Evolutionary conservation across 2,329 filamentous ascomycete genomes (phyloP).

Genomic region (Fusarium sp.): DNA sequence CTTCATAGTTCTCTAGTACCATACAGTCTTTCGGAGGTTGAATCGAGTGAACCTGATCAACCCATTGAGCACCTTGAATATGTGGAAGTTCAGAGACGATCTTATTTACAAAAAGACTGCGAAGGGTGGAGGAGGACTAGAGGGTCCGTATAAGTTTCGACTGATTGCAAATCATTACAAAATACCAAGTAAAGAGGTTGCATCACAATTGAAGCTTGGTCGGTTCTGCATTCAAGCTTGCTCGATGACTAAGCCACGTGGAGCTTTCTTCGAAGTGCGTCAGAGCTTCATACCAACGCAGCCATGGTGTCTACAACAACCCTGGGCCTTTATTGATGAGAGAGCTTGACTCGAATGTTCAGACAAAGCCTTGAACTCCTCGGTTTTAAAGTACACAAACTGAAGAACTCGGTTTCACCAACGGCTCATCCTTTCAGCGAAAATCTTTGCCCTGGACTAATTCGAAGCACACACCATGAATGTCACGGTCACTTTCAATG

Average conservation of each 20-base stretch:
- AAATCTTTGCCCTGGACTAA: conserved; percentile 2
- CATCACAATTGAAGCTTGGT: not conserved
- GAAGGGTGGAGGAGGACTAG: not conserved
- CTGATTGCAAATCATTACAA: not conserved
- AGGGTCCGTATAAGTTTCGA: not conserved
- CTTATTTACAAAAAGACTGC: not conserved
- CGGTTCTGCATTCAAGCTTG: not conserved
- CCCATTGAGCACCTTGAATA: not conserved
- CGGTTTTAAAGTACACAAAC: not conserved
- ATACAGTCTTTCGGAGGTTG: not conserved
- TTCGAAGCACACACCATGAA: conserved; percentile 57
- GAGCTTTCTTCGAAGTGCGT: conserved; percentile 29
- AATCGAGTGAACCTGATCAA: not conserved
- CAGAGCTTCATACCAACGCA: conserved; percentile 34
- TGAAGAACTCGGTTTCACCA: not conserved
- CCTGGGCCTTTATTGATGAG: conserved; percentile 13
- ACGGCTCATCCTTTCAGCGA: not conserved
- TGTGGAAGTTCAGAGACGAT: not conserved
- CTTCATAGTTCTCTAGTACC: not conserved
- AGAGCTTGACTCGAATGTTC: conserved; percentile 12
- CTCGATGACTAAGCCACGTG: conserved; percentile 38
- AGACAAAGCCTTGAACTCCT: conserved; percentile 11
- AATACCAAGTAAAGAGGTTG: not conserved
- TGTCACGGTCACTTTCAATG: conserved; percentile 74
- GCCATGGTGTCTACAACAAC: conserved; percentile 43